phyloP scores from a whole-genome alignment of 164 flowering plant species.

The Annona squamosa region DNA sequence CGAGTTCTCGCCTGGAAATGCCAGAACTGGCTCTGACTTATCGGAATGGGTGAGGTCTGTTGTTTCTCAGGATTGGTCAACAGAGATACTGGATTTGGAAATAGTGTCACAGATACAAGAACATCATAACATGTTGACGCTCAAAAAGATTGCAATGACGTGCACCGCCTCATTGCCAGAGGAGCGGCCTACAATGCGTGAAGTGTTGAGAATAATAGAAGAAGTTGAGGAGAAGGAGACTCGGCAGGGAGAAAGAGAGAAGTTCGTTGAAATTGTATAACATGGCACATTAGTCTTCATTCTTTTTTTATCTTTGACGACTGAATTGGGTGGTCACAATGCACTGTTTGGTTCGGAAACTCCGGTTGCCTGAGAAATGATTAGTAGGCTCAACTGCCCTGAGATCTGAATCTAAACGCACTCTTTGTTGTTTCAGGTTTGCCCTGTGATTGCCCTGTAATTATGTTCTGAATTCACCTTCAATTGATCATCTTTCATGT shows the following conservation, averaged over 20 bases:
- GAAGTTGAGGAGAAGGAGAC: conserved; percentile 23
- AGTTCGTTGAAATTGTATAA: not conserved
- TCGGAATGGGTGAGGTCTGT: conserved; percentile 46
- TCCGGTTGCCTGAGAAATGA: not conserved
- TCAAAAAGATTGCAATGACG: conserved; percentile 42
- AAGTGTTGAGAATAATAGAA: conserved; percentile 40
- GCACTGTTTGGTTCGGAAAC: not conserved
- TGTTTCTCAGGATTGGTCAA: conserved; percentile 49
- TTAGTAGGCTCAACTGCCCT: not conserved
- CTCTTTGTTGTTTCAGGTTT: not conserved
- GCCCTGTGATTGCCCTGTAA: not conserved
- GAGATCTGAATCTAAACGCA: not conserved
- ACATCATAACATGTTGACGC: conserved; percentile 48
- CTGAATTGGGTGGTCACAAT: not conserved
- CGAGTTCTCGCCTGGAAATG: conserved; percentile 8
- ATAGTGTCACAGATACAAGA: conserved; percentile 31
- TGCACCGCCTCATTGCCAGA: conserved; percentile 48
- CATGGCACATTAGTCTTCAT: not conserved
- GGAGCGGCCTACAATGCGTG: conserved; percentile 44
- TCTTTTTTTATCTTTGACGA: not conserved
- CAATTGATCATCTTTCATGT: too few species aligned
- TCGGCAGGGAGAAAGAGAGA: not conserved
- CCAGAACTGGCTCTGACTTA: conserved; percentile 16
- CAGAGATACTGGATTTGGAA: conserved; percentile 51
- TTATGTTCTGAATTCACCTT: too few species aligned